These are phyloP conservation scores for Backusella circina DNA, from an alignment of 192 early-diverging fungal genomes.

Conservation along the genomic window DNA sequence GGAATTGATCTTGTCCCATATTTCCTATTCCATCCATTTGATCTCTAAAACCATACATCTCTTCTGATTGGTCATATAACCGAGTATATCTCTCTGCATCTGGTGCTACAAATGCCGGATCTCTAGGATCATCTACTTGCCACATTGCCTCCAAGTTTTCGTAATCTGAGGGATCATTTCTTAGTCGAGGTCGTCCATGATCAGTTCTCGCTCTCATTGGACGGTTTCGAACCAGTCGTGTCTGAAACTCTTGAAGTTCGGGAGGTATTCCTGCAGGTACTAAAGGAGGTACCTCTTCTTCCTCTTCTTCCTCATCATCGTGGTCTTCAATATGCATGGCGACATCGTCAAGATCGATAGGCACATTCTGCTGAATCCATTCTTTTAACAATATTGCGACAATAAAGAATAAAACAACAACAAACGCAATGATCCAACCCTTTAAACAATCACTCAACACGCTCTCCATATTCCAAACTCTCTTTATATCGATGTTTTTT, in stretches of 20 bases:
- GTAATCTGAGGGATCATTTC: neutral
- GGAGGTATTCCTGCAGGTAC: neutral
- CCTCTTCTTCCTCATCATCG: neutral
- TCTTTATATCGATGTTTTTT: neutral
- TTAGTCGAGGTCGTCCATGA: neutral
- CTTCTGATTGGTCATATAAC: neutral
- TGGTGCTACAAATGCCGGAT: neutral
- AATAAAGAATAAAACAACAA: constrained; percentile 77
- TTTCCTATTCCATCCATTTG: neutral
- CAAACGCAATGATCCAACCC: constrained; percentile 75
- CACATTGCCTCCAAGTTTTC: neutral
- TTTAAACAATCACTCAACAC: constrained; percentile 73
- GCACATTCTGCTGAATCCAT: constrained; percentile 80
- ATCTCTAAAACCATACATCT: neutral
- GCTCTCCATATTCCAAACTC: constrained; percentile 27
- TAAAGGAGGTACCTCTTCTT: neutral
- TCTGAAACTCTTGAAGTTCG: neutral
- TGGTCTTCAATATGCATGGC: neutral
- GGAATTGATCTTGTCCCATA: neutral
- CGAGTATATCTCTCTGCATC: neutral
- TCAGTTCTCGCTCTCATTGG: neutral
- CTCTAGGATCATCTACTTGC: neutral
- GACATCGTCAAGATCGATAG: constrained; percentile 14
- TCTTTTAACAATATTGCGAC: constrained; percentile 78
- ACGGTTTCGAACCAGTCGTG: neutral